Evolutionary conservation across 139 green algal genomes (phyloP), one percentile per base, ranked within the genome.

Genomic region (Chlorella sp.): DNA sequence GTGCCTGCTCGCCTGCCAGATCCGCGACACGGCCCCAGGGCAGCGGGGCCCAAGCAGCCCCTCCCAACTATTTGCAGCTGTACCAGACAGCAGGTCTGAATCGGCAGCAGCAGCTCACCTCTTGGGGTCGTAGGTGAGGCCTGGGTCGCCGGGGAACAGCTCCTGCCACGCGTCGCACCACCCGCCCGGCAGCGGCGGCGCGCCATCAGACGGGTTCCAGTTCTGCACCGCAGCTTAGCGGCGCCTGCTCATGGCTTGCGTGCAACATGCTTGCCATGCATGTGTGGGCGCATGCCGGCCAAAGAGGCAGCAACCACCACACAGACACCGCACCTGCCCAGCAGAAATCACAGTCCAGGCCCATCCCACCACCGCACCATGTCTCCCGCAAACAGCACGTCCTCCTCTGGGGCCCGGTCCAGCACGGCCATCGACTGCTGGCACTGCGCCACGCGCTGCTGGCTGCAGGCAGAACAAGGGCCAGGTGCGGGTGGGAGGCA

Each of bases 101-200:
- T 11, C 51, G 16, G 51, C 51, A 60, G 2, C 9, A 20, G 9
- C 51, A 20, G 51, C 51, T 24, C 13, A 60, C 51, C 51, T 60
- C 51, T 60, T 60, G 51, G 51, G 44, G 46, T 95, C 86, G 44
- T 94, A 95, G 1, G 91, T 95, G 2, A 88, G 62, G 2, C 92
- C 92, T 19, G 88, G 62, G 14, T 90, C 68, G 11, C 67, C 73
- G 0, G 88, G 79, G 41, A 84, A 75, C n/a, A 92, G 36, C n/a
- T 73, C 11, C 67, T 81, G 62, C 64, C 81, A 94, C 9, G 85
- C 90, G 80, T 94, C 92, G 8, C 44, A 70, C 92, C 92, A 94
- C 38, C 88, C 86, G 64, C 58, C 36, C 0, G 87, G 85, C 34
- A 94, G 81, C 0, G 83, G 90, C 14, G 82, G 43, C 2, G 40